Conservation (phyloP, 768 basidiomycete genomes). For the Mycena pura region DNA sequence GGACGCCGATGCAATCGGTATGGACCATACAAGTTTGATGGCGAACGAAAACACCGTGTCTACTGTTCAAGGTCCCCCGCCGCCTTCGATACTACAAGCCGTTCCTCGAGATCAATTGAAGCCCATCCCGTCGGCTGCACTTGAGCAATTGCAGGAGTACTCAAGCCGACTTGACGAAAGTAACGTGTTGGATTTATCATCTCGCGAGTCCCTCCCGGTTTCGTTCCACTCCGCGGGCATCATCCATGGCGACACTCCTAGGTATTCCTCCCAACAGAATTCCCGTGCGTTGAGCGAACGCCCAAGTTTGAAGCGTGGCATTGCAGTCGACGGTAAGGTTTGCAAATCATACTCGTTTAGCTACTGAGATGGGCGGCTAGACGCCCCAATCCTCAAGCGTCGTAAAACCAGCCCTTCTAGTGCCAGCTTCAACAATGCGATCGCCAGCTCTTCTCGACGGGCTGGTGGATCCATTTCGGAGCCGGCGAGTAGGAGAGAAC, state of each 20-base stretch:
- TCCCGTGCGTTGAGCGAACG: no score
- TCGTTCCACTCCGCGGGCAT: constrained; percentile 7
- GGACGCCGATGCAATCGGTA: constrained; percentile 10
- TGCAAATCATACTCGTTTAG: not conserved
- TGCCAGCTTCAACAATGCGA: not conserved
- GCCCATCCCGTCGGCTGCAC: constrained; percentile 4
- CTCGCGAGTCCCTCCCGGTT: not conserved
- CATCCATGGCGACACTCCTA: not conserved
- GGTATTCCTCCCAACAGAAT: not conserved
- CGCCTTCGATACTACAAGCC: not conserved
- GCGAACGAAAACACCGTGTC: constrained; percentile 11
- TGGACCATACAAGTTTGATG: constrained; percentile 11
- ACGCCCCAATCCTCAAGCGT: not conserved
- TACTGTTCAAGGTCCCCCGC: constrained; percentile 4
- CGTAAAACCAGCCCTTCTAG: constrained; percentile 9
- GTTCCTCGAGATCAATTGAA: not conserved
- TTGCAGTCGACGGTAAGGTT: constrained; percentile 1
- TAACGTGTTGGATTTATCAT: not conserved
- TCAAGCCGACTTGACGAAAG: constrained; percentile 31
- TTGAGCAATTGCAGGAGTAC: constrained; percentile 26
- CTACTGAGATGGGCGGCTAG: not conserved
- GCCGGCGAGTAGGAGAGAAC: constrained; percentile 32
- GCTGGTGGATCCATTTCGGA: constrained; percentile 35
- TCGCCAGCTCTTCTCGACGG: constrained; percentile 21
- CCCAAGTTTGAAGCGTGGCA: constrained; percentile 6